These are phyloP conservation scores for Coemansia aciculifera DNA, from an alignment of 192 early-diverging fungal genomes.

Conservation along the genomic window DNA sequence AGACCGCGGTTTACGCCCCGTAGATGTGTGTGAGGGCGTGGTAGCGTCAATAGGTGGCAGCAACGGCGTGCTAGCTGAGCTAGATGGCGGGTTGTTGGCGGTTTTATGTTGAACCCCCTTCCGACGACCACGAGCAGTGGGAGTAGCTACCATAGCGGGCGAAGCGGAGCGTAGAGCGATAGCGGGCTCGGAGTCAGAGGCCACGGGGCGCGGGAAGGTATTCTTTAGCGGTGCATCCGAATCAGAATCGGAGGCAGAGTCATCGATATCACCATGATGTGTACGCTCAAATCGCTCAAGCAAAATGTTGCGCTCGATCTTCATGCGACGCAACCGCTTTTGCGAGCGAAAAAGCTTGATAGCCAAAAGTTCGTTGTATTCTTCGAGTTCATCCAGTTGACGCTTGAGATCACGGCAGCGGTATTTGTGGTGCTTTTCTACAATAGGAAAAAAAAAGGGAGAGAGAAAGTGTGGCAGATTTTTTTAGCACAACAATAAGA, in stretches of 20 bases:
- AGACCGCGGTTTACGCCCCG: slow-evolving; percentile 22
- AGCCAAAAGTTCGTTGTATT: slow-evolving; percentile 51
- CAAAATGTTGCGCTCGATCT: slow-evolving; percentile 48
- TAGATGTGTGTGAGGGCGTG: neutral
- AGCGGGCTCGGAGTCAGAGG: slow-evolving; percentile 35
- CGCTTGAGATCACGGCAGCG: slow-evolving; percentile 53
- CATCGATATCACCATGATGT: slow-evolving; percentile 25
- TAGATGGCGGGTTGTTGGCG: slow-evolving; percentile 15
- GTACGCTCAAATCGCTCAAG: slow-evolving; percentile 50
- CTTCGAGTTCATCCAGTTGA: slow-evolving; percentile 55
- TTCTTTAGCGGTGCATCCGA: slow-evolving; percentile 48
- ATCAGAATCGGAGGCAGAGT: slow-evolving; percentile 29
- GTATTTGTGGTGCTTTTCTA: slow-evolving; percentile 58
- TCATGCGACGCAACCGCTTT: slow-evolving; percentile 53
- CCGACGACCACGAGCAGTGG: slow-evolving; percentile 19
- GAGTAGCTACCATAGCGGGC: neutral
- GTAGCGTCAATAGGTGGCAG: slow-evolving; percentile 18
- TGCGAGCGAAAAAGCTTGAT: slow-evolving; percentile 47
- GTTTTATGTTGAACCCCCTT: slow-evolving; percentile 5
- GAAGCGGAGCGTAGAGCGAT: slow-evolving; percentile 7
- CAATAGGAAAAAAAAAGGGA: neutral
- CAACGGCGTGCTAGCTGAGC: slow-evolving; percentile 32
- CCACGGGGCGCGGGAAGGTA: slow-evolving; percentile 30
- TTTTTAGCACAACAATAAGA: neutral
- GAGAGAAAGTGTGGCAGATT: neutral